A percentile compares a stretch with the other conserved stretches of the same genome.
phyloP scores from a whole-genome alignment of 2,329 filamentous ascomycete species.

The Myrmaecium sp. region DNA sequence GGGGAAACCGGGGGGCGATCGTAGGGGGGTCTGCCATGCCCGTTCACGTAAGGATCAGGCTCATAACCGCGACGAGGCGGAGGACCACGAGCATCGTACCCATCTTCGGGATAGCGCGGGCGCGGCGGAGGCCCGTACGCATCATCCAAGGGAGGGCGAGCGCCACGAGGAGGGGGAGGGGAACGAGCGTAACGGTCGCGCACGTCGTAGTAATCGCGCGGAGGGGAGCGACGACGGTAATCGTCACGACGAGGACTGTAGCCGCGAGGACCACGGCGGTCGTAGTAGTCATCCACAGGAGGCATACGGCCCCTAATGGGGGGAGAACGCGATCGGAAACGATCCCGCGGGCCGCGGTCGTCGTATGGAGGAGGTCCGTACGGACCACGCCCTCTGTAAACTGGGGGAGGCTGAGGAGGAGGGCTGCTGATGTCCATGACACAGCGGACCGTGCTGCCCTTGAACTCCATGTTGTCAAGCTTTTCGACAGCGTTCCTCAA shows the following conservation, averaged over 20 bases:
- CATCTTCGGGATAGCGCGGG: conserved; percentile 52
- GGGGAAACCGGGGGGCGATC: conserved; percentile 28
- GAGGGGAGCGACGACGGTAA: conserved; percentile 63
- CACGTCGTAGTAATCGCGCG: conserved; percentile 77
- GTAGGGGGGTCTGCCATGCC: conserved; percentile 37
- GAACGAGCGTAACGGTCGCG: conserved; percentile 54
- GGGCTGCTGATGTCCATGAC: conserved; percentile 55
- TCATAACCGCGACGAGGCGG: conserved; percentile 40
- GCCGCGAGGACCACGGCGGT: conserved; percentile 62
- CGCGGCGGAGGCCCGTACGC: conserved; percentile 52
- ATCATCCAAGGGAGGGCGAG: conserved; percentile 58
- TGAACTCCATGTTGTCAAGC: conserved; percentile 84
- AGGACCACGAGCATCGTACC: conserved; percentile 42
- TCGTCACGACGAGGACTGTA: conserved; percentile 79
- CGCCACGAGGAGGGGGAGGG: conserved; percentile 54
- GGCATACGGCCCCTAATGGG: conserved; percentile 48
- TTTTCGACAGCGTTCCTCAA: conserved; percentile 86
- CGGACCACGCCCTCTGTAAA: conserved; percentile 12
- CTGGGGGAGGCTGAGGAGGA: conserved; percentile 17
- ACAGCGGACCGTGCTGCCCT: conserved; percentile 73
- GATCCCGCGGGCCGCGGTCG: conserved; percentile 54
- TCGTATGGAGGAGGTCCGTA: conserved; percentile 28
- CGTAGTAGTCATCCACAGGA: conserved; percentile 56
- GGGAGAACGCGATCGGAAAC: conserved; percentile 61
- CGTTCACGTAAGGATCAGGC: conserved; percentile 42